phyloP scores from a whole-genome alignment of 1,139 yeast species.

The Yamadazyma oceani region DNA sequence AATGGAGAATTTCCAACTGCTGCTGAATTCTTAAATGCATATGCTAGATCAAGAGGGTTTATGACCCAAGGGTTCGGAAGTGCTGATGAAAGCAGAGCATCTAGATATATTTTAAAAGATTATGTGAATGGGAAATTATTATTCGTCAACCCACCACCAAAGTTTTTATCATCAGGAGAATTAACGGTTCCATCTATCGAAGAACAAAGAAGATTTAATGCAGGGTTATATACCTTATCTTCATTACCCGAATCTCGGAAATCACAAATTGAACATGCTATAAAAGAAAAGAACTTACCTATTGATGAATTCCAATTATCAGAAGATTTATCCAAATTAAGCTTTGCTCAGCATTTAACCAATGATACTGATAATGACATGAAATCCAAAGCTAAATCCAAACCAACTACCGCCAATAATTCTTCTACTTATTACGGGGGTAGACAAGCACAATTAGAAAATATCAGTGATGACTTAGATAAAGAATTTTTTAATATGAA shows the following conservation, averaged over 20 bases:
- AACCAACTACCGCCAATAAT: not conserved
- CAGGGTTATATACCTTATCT: slow-evolving; percentile 64
- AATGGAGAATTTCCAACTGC: slow-evolving; percentile 81
- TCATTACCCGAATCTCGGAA: slow-evolving; percentile 71
- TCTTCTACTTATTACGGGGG: slow-evolving; percentile 67
- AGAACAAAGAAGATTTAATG: slow-evolving; percentile 63
- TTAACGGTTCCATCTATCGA: slow-evolving; percentile 44
- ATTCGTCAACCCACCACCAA: slow-evolving; percentile 87
- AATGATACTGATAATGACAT: slow-evolving; percentile 30
- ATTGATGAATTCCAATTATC: slow-evolving; percentile 60
- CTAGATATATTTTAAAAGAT: slow-evolving; percentile 89
- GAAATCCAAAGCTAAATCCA: not conserved
- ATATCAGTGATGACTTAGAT: slow-evolving; percentile 79
- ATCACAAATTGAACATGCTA: slow-evolving; percentile 66
- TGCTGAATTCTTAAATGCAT: slow-evolving; percentile 83
- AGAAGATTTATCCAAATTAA: slow-evolving; percentile 66
- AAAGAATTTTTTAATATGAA: slow-evolving; percentile 77
- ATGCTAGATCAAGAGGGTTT: slow-evolving; percentile 95
- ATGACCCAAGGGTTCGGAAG: slow-evolving; percentile 97
- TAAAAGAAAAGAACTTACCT: slow-evolving; percentile 52
- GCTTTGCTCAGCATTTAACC: slow-evolving; percentile 74
- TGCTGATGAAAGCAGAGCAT: slow-evolving; percentile 95
- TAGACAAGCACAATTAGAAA: slow-evolving; percentile 73
- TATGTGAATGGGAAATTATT: slow-evolving; percentile 89
- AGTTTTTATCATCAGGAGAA: slow-evolving; percentile 34